Percentiles rank a stretch among this genome's conserved stretches.
Conservation (phyloP, 2,329 filamentous ascomycete genomes). For the Pezicula carpinea region DNA sequence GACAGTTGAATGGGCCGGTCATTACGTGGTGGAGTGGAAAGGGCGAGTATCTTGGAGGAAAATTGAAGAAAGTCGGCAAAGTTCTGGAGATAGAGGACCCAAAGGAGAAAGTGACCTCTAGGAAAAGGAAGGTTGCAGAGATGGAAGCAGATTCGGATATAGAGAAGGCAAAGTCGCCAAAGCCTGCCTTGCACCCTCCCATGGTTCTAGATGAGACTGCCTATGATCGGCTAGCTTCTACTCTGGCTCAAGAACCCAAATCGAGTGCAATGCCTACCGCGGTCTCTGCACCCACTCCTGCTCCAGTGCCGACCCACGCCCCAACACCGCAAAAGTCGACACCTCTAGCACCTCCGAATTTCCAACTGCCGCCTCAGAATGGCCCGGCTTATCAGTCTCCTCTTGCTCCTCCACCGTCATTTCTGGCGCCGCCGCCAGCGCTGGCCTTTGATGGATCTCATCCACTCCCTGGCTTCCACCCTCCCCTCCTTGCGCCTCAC, state of each 20-base stretch:
- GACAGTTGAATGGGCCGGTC: slow-evolving; percentile 82
- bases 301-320: background rate
- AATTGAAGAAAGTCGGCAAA: slow-evolving; percentile 66
- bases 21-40: slow-evolving; percentile 93
- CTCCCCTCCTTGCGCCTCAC: background rate
- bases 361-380: background rate
- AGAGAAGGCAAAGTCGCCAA: background rate
- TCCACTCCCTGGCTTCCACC: slow-evolving; percentile 28
- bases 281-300: too few species aligned
- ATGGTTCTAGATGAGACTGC: too few species aligned
- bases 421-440: slow-evolving; percentile 7
- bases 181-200: background rate
- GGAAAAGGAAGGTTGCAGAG: slow-evolving; percentile 51
- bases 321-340: background rate
- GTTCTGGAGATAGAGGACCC: slow-evolving; percentile 55
- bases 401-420: background rate
- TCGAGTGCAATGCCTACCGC: background rate
- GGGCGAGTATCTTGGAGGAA: slow-evolving; percentile 73
- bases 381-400: slow-evolving; percentile 3
- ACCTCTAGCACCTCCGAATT: slow-evolving; percentile 1
- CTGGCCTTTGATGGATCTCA: slow-evolving; percentile 23
- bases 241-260: background rate
- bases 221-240: background rate
- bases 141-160: slow-evolving; percentile 27
- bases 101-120: slow-evolving; percentile 41